Evolutionary conservation across 495 filamentous ascomycete genomes (phyloP), one percentile per base, ranked within the genome.

Genomic region (Parmelia sp.): DNA sequence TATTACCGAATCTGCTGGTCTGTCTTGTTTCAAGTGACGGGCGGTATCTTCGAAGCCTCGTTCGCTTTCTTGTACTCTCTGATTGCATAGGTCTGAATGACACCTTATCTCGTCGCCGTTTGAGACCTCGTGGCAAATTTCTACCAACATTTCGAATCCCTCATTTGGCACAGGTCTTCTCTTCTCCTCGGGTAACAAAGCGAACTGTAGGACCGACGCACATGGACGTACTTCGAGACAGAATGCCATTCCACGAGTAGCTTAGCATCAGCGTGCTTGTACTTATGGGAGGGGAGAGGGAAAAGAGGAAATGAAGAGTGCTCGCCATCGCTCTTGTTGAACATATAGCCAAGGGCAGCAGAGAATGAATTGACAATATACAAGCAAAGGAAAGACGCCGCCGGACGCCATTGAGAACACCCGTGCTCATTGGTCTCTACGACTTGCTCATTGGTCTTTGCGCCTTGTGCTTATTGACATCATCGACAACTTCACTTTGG

Each of bases 351-450:
- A 45, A 23, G 37, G 37, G 17, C 15, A 21, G 40, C 40, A 44
- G 15, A 44, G 6, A 12, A 45, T 10, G 19, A 45, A 4, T 45
- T 45, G 42, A 23, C 21, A 5, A 21, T 7, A 45, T 23, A 17
- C 42, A 7, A 23, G 42, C 19, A 21, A 9, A 4, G 15, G n/a
- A n/a, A n/a, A n/a, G n/a, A n/a, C n/a, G 39, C 33, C 76, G 87
- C 42, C 84, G 86, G 1, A 87, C 85, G 31, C 71, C 75, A 68
- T 84, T 73, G 70, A 87, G 84, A 47, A 88, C 81, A 8, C 84
- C 85, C 35, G 84, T 72, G n/a, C 64, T 74, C 80, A 86, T 79
- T 47, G 82, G 79, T 66, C 70, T 70, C 45, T 66, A 65, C 25
- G 69, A n/a, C 33, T 84, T 72, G n/a, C 64, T 74, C 80, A 86